Base-by-base conservation (phyloP, 169 alveolate species). In the Babesia bigemina region DNA sequence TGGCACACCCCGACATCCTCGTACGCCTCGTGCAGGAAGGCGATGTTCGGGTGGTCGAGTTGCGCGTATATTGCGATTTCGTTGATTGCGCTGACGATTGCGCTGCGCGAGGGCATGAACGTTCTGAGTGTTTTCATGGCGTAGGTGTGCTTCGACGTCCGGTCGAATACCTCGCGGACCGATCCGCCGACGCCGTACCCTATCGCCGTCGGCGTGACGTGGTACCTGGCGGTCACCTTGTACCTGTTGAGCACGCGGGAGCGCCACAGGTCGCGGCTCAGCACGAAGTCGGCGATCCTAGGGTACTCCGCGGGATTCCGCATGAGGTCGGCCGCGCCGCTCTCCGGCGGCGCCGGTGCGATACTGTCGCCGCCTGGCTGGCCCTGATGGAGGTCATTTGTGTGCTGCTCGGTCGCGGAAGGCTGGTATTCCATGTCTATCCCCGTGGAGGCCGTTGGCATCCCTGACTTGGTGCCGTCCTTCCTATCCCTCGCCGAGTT, bases 121-220 rank as follows among this genome's bases (percentile, higher is more conserved):
- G 89, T 82, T 42, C 50, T 21, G 44, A 82, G 70, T 0, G 66
- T 69, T 70, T 82, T 82, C 28, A 82, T 61, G 36, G 89, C 89
- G 49, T 48, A 82, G 3, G 73, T 33, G 24, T 63, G 71, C 66
- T 82, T 86, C 21, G 89, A 62, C 33, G 33, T 65, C 45, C 63
- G 42, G 57, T 82, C 73, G 39, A 82, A 75, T 10, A 60, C 66
- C 36, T 82, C 86, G 24, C 63, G 72, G 22, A 82, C 89, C 13
- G 89, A 74, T 29, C 89, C 89, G 24, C 89, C 72, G n/a, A 82
- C 83, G n/a, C 89, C 89, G 69, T 22, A 61, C 13, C 89, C 89
- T 24, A 82, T 82, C 2, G 81, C 48, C 63, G 49, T 69, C 48
- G 84, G n/a, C 4, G 70, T 76, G 12, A 82, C 52, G 26, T 48